phyloP scores from a whole-genome alignment of 2,329 filamentous ascomycete species.

The Neonectria faginata region DNA sequence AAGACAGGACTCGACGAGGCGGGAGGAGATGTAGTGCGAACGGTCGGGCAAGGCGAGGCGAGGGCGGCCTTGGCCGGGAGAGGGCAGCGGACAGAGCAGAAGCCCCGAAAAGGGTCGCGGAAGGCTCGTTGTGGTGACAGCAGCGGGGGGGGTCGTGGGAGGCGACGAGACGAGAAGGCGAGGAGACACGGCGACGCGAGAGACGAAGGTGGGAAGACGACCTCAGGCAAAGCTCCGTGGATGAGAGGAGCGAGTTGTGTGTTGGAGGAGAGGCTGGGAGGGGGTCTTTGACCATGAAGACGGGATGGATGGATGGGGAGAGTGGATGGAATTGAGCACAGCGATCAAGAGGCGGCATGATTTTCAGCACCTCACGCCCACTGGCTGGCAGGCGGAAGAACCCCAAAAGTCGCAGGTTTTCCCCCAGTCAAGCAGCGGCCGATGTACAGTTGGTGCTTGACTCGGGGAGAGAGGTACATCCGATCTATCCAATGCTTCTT shows the following conservation, averaged over 20 bases:
- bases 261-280: constrained; percentile 22
- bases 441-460: constrained; percentile 26
- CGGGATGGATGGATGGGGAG: constrained; percentile 19
- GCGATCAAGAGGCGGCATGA: constrained; percentile 24
- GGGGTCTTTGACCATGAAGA: constrained; percentile 27
- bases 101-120: constrained; percentile 26
- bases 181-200: constrained; percentile 10
- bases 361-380: constrained; percentile 20
- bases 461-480: constrained; percentile 25
- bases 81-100: constrained; percentile 22
- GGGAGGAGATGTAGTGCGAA: constrained; percentile 14
- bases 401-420: constrained; percentile 12
- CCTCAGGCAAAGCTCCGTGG: constrained; percentile 20
- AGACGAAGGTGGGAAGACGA: constrained; percentile 25
- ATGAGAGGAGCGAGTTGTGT: constrained; percentile 26
- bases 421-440: constrained; percentile 7
- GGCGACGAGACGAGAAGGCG: neutral
- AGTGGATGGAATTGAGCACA: constrained; percentile 21
- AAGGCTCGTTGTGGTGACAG: constrained; percentile 19
- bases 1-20: constrained; percentile 15
- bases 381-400: neutral
- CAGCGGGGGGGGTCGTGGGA: constrained; percentile 16
- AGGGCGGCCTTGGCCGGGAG: neutral
- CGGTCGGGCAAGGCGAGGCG: constrained; percentile 11
- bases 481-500: neutral